A percentile compares a stretch with the other conserved stretches of the same genome.
phyloP scores from a whole-genome alignment of 176 grass and related monocot species.

The Calamus simplicifolius region DNA sequence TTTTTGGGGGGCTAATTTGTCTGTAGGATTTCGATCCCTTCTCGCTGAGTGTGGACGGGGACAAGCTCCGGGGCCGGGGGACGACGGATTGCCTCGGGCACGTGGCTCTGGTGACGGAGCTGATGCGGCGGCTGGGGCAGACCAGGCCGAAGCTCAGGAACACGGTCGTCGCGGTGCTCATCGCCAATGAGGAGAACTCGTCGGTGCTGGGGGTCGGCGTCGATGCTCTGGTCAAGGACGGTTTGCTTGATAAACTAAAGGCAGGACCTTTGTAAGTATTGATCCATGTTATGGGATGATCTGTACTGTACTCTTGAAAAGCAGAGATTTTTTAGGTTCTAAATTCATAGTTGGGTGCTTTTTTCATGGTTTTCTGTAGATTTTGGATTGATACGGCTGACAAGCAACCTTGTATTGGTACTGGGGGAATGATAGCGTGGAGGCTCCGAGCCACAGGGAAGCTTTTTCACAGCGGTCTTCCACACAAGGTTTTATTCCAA shows the following conservation, averaged over 20 bases:
- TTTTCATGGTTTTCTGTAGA: slow-evolving; percentile 15
- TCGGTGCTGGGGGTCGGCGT: slow-evolving; percentile 65
- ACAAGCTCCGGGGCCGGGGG: slow-evolving; percentile 70
- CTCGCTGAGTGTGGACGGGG: slow-evolving; percentile 65
- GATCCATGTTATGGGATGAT: too few species aligned
- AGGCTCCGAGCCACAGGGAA: slow-evolving; percentile 83
- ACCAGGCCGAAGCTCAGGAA: slow-evolving; percentile 62
- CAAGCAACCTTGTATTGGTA: slow-evolving; percentile 93
- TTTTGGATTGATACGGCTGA: slow-evolving; percentile 97
- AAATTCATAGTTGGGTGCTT: not conserved
- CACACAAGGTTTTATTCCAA: slow-evolving; percentile 56
- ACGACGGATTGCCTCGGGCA: slow-evolving; percentile 90
- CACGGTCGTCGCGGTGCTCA: slow-evolving; percentile 77
- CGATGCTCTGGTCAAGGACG: slow-evolving; percentile 70
- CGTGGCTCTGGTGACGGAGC: slow-evolving; percentile 78
- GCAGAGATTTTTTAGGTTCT: too few species aligned
- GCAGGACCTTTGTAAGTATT: slow-evolving; percentile 72
- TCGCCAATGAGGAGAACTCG: slow-evolving; percentile 89
- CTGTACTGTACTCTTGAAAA: too few species aligned
- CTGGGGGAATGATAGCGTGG: slow-evolving; percentile 81
- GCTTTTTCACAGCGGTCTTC: slow-evolving; percentile 90
- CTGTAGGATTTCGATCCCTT: slow-evolving; percentile 79
- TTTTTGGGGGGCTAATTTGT: not conserved
- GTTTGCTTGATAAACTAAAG: slow-evolving; percentile 69
- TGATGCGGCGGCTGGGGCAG: slow-evolving; percentile 73